These are phyloP conservation scores for Chlorella sorokiniana DNA, from an alignment of 139 green algal genomes.

Conservation along the genomic window DNA sequence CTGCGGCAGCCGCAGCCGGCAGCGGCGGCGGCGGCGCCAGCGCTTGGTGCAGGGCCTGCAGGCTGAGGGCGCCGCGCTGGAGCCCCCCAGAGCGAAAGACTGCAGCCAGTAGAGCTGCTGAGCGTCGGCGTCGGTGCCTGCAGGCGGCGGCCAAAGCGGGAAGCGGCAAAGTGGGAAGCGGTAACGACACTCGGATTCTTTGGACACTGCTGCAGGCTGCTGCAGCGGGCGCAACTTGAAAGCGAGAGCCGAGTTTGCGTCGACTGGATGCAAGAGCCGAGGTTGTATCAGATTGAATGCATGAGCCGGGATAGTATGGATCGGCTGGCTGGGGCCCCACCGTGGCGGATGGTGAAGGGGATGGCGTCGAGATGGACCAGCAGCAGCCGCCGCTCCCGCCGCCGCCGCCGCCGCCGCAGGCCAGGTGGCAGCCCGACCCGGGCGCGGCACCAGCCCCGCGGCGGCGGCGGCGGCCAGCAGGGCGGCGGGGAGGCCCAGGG, in stretches of 20 bases:
- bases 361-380: conserved; percentile 34
- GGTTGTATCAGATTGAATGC: too few species aligned
- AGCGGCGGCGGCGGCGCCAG: not conserved
- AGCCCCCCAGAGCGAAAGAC: conserved; percentile 9
- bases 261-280: too few species aligned
- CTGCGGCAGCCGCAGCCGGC: not conserved
- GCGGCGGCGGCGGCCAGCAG: not conserved
- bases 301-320: too few species aligned
- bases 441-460: conserved; percentile 21
- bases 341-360: conserved; percentile 24
- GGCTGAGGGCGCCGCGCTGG: conserved; percentile 12
- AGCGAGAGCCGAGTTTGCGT: too few species aligned
- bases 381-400: not conserved
- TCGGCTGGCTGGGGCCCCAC: not conserved
- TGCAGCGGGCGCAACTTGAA: too few species aligned
- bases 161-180: not conserved
- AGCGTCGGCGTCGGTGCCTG: not conserved
- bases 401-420: not conserved
- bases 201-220: too few species aligned
- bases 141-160: not conserved
- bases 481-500: not conserved
- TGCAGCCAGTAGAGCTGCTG: conserved; percentile 28
- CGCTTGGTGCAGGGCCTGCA: not conserved
- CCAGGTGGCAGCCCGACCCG: conserved; percentile 22
- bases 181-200: not conserved